These are phyloP conservation scores for Cnidoscolus chayamansa DNA, from an alignment of 441 rosid genomes.

Conservation along the genomic window DNA sequence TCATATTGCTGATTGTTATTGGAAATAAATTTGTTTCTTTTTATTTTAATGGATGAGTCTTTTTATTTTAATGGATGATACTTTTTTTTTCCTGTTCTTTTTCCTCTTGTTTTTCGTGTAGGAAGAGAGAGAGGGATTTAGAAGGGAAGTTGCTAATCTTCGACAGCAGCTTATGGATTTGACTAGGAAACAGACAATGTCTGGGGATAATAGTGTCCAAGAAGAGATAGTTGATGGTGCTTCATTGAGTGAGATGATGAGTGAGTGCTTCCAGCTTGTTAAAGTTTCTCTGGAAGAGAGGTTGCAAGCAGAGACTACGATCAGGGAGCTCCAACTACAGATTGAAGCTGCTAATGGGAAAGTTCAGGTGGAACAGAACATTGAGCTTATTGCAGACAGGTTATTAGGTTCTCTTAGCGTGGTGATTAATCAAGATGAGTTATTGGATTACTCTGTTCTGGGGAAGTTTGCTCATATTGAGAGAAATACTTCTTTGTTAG, in stretches of 20 bases:
- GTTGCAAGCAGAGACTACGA: conserved; percentile 38
- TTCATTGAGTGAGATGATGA: conserved; percentile 33
- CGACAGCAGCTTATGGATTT: conserved; percentile 43
- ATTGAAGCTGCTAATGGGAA: conserved; percentile 58
- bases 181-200: conserved; percentile 28
- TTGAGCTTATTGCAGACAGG: conserved; percentile 56
- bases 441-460: conserved; percentile 49
- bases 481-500: conserved; percentile 43
- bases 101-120: conserved; percentile 24
- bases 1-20: conserved; percentile 11
- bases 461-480: conserved; percentile 59
- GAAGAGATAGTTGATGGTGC: conserved; percentile 16
- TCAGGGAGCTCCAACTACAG: conserved; percentile 48
- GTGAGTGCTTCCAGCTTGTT: conserved; percentile 46
- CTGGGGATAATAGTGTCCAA: conserved; percentile 21
- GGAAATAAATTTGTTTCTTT: background rate
- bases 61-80: background rate
- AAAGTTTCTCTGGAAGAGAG: conserved; percentile 41
- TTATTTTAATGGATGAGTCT: background rate
- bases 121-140: conserved; percentile 52
- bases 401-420: conserved; percentile 51
- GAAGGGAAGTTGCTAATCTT: conserved; percentile 42
- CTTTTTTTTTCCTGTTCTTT: background rate
- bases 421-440: conserved; percentile 58
- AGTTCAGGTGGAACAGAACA: conserved; percentile 35